phyloP scores from a whole-genome alignment of 2,329 filamentous ascomycete species.

The Sporothrix pseudoabietina region DNA sequence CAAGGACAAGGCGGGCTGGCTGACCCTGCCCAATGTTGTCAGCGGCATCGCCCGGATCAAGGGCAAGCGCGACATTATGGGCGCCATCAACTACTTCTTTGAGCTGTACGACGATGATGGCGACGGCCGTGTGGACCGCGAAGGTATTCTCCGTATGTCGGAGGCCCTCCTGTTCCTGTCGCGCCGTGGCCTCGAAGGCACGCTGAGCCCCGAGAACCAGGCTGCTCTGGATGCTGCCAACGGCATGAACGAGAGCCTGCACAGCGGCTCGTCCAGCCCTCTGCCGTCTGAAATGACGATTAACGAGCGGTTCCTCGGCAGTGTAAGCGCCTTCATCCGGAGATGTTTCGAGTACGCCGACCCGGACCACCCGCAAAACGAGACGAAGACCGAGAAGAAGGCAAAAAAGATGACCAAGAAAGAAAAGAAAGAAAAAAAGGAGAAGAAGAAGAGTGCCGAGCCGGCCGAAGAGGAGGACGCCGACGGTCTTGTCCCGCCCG shows the following conservation, averaged over 20 bases:
- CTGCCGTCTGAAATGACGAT: slow-evolving; percentile 57
- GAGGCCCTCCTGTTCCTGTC: slow-evolving; percentile 93
- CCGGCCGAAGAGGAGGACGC: slow-evolving; percentile 36
- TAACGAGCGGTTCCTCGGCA: slow-evolving; percentile 87
- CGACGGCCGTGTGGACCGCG: slow-evolving; percentile 88
- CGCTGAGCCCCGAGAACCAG: slow-evolving; percentile 66
- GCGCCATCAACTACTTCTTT: slow-evolving; percentile 96
- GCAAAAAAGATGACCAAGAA: not conserved
- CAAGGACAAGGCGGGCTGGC: slow-evolving; percentile 69
- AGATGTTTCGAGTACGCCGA: slow-evolving; percentile 98
- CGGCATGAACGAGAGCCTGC: slow-evolving; percentile 30
- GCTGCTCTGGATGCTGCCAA: slow-evolving; percentile 46
- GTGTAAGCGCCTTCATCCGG: slow-evolving; percentile 92
- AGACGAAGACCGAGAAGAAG: slow-evolving; percentile 39
- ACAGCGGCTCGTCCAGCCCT: slow-evolving; percentile 45
- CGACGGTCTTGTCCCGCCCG: slow-evolving; percentile 41
- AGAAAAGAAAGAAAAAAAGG: slow-evolving; percentile 16
- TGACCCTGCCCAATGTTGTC: slow-evolving; percentile 90
- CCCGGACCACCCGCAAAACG: slow-evolving; percentile 73
- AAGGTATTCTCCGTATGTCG: slow-evolving; percentile 92
- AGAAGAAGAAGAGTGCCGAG: slow-evolving; percentile 22
- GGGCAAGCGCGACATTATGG: slow-evolving; percentile 94
- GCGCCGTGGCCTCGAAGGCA: slow-evolving; percentile 78
- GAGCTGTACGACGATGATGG: slow-evolving; percentile 92
- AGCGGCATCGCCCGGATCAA: slow-evolving; percentile 88